Percentiles rank a stretch among this genome's conserved stretches.
phyloP scores from a whole-genome alignment of 192 early-diverging fungal species.

The Backusella psychrophila region DNA sequence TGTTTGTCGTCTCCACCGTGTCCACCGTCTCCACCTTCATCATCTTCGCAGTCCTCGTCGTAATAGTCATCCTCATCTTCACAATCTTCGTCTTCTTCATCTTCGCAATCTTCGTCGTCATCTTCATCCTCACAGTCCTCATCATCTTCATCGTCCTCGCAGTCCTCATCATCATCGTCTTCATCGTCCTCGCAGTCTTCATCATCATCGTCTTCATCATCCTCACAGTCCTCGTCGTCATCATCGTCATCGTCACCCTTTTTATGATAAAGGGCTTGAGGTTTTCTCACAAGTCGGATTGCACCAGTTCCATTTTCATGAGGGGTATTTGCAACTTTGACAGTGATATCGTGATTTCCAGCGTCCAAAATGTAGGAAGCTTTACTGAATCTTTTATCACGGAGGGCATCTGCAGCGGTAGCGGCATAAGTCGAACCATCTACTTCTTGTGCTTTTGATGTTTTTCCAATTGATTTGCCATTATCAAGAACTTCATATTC shows the following conservation, averaged over 20 bases:
- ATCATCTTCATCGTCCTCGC: background rate
- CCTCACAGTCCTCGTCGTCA: background rate
- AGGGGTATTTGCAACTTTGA: conserved; percentile 10
- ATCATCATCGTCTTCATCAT: background rate
- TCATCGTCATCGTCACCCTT: background rate
- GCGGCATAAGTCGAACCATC: background rate
- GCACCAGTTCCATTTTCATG: conserved; percentile 1
- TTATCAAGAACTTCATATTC: conserved; percentile 5
- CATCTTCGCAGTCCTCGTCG: background rate
- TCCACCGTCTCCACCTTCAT: too few species aligned
- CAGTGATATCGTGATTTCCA: conserved; percentile 6
- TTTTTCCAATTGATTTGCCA: conserved; percentile 4
- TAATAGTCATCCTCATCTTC: background rate
- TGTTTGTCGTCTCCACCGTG: background rate
- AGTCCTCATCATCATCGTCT: background rate
- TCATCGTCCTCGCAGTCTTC: background rate
- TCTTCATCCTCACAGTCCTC: too few species aligned
- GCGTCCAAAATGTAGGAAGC: background rate
- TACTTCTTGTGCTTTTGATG: background rate
- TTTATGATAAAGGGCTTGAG: background rate
- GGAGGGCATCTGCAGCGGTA: background rate
- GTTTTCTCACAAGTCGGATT: background rate
- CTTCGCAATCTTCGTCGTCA: background rate
- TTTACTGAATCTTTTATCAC: conserved; percentile 5
- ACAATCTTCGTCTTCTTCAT: background rate